Conservation (phyloP, 2,329 filamentous ascomycete species). For the Geosmithia flava region DNA sequence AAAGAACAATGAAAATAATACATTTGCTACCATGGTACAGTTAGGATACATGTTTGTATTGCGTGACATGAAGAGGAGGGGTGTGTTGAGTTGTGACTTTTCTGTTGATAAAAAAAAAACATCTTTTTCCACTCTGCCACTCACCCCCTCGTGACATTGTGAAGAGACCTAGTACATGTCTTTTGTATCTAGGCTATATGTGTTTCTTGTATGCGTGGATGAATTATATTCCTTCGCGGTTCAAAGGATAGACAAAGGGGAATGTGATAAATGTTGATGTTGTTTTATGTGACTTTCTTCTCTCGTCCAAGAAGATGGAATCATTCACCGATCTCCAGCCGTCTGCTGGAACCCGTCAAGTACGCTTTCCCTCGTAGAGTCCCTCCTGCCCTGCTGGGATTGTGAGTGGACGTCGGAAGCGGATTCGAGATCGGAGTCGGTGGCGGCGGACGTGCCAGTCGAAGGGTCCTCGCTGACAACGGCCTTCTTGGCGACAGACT, state of each 20-base stretch:
- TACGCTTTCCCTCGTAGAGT: constrained; percentile 23
- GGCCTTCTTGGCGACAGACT: constrained; percentile 44
- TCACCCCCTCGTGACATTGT: neutral
- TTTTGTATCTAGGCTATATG: neutral
- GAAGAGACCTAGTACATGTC: neutral
- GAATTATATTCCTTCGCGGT: neutral
- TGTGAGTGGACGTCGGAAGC: neutral
- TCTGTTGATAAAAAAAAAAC: too few relatives aligned
- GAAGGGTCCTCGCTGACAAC: constrained; percentile 12
- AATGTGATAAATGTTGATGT: neutral
- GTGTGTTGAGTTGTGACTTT: neutral
- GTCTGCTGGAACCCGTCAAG: constrained; percentile 26
- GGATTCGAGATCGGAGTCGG: neutral
- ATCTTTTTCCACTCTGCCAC: neutral
- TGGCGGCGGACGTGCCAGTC: constrained; percentile 6
- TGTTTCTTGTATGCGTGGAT: neutral
- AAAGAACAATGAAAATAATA: neutral
- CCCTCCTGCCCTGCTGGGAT: constrained; percentile 7
- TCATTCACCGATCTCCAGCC: constrained; percentile 10
- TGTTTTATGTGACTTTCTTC: neutral
- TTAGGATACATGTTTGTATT: neutral
- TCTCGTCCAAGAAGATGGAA: neutral
- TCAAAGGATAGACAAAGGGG: neutral
- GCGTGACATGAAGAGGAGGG: neutral
- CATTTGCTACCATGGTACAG: neutral